phyloP scores from a whole-genome alignment of 1,284 basidiomycete species.

The Wolfiporia cocos region DNA sequence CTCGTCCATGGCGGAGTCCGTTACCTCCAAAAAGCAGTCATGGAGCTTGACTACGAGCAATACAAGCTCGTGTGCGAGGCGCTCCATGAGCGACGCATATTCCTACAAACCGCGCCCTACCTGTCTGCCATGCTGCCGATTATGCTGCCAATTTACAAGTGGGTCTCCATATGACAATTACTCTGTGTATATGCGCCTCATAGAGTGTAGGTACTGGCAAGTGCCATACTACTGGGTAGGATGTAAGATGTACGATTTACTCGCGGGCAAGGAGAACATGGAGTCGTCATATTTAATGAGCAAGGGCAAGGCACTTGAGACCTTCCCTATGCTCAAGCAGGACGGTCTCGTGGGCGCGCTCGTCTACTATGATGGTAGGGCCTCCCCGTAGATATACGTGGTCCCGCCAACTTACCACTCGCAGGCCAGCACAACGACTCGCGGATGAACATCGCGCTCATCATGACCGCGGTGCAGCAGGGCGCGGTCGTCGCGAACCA shows the following conservation, averaged over 20 bases:
- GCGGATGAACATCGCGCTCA: constrained; percentile 93
- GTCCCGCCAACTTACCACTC: neutral
- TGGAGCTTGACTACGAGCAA: constrained; percentile 95
- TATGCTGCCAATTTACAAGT: constrained; percentile 91
- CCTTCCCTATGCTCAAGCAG: constrained; percentile 94
- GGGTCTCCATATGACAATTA: too few relatives aligned
- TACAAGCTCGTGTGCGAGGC: constrained; percentile 97
- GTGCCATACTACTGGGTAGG: constrained; percentile 95
- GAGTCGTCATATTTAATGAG: constrained; percentile 93
- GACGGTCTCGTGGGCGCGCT: constrained; percentile 93
- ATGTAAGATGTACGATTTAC: constrained; percentile 94
- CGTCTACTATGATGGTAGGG: constrained; percentile 88
- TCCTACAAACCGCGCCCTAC: constrained; percentile 95
- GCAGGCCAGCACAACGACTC: constrained; percentile 96
- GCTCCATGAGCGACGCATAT: constrained; percentile 88
- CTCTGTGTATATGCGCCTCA: constrained; percentile 31
- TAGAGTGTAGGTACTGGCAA: constrained; percentile 97
- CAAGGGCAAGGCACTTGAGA: constrained; percentile 87
- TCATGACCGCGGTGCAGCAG: constrained; percentile 92
- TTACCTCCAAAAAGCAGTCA: constrained; percentile 94
- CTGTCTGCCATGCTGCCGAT: constrained; percentile 90
- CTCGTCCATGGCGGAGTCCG: constrained; percentile 97
- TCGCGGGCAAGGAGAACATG: constrained; percentile 98
- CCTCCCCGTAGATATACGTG: neutral
- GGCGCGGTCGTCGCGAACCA: constrained; percentile 92